A percentile compares a stretch with the other conserved stretches of the same genome.
Evolutionary conservation across 139 green algal species (phyloP).

Genomic region (Chlorella sp.): DNA sequence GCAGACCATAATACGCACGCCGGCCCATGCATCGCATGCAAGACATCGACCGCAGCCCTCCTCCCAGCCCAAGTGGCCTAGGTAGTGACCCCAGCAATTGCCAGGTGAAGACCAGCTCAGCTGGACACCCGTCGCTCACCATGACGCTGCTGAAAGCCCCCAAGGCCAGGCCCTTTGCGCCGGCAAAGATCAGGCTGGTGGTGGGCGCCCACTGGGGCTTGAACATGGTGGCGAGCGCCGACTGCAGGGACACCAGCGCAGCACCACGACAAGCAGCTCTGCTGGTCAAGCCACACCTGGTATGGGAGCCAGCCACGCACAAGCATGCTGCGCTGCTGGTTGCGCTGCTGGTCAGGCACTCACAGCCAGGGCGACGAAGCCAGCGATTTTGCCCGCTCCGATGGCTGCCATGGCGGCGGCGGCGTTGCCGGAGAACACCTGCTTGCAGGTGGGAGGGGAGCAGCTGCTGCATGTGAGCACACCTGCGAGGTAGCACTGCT

Average conservation of each 20-base stretch:
- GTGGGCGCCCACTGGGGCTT: constrained; percentile 37
- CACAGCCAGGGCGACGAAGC: constrained; percentile 29
- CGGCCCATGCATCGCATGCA: too few species aligned
- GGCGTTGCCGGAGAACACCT: constrained; percentile 33
- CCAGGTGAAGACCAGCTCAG: too few species aligned
- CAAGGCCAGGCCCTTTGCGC: constrained; percentile 38
- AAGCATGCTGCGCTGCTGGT: neutral
- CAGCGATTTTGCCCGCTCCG: constrained; percentile 24
- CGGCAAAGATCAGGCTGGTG: constrained; percentile 33
- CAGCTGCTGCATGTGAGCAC: neutral
- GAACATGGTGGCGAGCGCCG: constrained; percentile 44
- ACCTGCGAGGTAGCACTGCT: neutral
- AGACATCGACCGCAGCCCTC: too few species aligned
- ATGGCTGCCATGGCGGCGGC: constrained; percentile 16
- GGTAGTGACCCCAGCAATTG: too few species aligned
- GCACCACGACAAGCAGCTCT: neutral
- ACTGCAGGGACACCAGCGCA: neutral
- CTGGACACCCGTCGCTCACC: too few species aligned
- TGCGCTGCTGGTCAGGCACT: neutral
- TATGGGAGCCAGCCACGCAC: too few species aligned
- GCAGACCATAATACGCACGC: too few species aligned
- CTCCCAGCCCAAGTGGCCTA: too few species aligned
- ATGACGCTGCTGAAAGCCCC: constrained; percentile 23
- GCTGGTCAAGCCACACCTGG: neutral
- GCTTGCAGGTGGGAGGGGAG: neutral